Evolutionary conservation across 495 filamentous ascomycete species (phyloP).

Genomic region (Extremus antarcticus): DNA sequence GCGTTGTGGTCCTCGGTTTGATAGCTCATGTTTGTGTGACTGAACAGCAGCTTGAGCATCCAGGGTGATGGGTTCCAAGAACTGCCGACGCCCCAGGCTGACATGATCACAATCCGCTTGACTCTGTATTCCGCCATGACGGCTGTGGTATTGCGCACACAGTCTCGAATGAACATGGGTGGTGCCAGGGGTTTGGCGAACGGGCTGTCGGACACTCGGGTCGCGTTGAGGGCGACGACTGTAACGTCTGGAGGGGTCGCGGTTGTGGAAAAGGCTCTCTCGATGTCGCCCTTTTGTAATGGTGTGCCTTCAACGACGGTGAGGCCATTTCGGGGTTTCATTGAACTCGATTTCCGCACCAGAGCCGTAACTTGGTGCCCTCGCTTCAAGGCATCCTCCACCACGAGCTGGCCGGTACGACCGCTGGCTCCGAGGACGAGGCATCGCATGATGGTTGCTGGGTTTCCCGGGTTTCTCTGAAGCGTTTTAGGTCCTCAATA

Average conservation of each 20-base stretch:
- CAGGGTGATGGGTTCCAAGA: constrained; percentile 26
- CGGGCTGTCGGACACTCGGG: constrained; percentile 23
- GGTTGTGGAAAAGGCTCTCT: constrained; percentile 25
- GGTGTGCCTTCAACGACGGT: constrained; percentile 34
- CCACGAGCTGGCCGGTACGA: constrained; percentile 34
- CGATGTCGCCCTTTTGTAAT: constrained; percentile 28
- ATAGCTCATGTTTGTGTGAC: constrained; percentile 24
- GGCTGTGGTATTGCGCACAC: constrained; percentile 22
- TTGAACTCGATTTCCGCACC: constrained; percentile 25
- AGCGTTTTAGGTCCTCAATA: too few relatives aligned
- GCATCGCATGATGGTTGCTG: constrained; percentile 34
- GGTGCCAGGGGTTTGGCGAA: constrained; percentile 19
- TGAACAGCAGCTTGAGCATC: constrained; percentile 29
- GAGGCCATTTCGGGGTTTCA: constrained; percentile 10
- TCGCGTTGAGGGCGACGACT: constrained; percentile 31
- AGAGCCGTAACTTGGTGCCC: constrained; percentile 35
- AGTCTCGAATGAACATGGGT: constrained; percentile 25
- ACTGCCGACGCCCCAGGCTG: constrained; percentile 32
- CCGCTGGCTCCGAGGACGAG: constrained; percentile 37
- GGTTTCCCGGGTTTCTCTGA: too few relatives aligned
- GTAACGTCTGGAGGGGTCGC: too few relatives aligned
- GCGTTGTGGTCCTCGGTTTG: constrained; percentile 32
- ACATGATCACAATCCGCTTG: constrained; percentile 32
- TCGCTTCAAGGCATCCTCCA: constrained; percentile 33
- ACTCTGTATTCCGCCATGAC: constrained; percentile 32